These are phyloP conservation scores for Leccinum variicolor DNA, from an alignment of 768 basidiomycete genomes.

Conservation along the genomic window DNA sequence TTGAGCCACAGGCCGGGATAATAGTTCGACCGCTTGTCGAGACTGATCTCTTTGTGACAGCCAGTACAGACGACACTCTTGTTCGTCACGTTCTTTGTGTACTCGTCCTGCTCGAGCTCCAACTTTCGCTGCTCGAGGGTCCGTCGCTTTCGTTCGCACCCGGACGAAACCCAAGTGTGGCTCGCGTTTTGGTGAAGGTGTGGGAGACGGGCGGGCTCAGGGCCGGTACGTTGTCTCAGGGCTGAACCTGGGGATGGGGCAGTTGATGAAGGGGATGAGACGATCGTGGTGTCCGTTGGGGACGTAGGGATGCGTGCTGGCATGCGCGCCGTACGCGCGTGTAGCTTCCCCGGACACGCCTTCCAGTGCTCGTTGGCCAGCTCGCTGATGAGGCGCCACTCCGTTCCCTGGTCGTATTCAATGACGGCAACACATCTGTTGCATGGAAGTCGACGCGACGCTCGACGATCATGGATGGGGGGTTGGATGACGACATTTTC, in stretches of 20 bases:
- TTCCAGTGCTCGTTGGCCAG: conserved; percentile 28
- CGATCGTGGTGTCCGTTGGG: conserved; percentile 10
- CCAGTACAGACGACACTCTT: conserved; percentile 30
- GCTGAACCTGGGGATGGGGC: background rate
- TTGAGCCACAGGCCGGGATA: conserved; percentile 36
- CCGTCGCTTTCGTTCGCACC: conserved; percentile 28
- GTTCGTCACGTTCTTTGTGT: conserved; percentile 17
- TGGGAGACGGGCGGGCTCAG: background rate
- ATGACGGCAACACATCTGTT: conserved; percentile 24
- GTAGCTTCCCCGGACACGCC: conserved; percentile 23
- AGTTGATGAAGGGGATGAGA: conserved; percentile 3
- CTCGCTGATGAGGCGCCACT: conserved; percentile 26
- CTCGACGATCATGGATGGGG: conserved; percentile 9
- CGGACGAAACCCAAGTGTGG: conserved; percentile 11
- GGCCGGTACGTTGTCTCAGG: background rate
- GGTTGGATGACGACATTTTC: conserved; percentile 7
- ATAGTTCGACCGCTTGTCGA: conserved; percentile 33
- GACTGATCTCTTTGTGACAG: conserved; percentile 30
- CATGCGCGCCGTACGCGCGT: conserved; percentile 9
- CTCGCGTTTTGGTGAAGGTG: background rate
- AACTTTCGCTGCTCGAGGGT: conserved; percentile 25
- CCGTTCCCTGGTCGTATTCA: conserved; percentile 25
- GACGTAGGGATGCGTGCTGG: conserved; percentile 8
- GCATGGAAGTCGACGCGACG: conserved; percentile 22
- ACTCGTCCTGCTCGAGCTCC: conserved; percentile 30